These are phyloP conservation scores for Durusdinium trenchii DNA, from an alignment of 73 alveolate species.

Conservation along the genomic window DNA sequence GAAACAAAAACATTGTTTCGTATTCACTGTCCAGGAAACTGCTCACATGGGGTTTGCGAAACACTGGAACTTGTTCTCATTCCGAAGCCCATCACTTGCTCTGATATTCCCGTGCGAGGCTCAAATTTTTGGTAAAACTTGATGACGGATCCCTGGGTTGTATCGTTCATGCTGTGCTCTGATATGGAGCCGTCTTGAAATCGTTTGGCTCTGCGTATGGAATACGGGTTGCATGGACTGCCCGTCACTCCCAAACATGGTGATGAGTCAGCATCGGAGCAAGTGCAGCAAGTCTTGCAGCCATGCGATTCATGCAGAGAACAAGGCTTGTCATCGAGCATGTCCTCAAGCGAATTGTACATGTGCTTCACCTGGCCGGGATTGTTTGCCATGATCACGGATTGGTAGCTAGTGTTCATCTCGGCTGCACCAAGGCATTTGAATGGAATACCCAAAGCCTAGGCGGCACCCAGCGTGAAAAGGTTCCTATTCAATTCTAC, in stretches of 20 bases:
- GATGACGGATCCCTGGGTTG: neutral
- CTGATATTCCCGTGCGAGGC: neutral
- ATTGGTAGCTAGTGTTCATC: neutral
- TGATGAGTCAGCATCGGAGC: no score
- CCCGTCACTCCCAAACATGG: neutral
- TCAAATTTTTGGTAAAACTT: neutral
- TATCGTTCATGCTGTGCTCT: neutral
- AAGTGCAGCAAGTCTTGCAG: no score
- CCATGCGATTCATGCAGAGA: no score
- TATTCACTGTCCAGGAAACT: no score
- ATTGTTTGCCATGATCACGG: neutral
- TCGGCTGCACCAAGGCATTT: neutral
- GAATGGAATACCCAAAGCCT: neutral
- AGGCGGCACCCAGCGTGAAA: no score
- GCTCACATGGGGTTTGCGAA: neutral
- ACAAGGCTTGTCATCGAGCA: neutral
- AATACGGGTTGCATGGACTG: conserved; percentile 8
- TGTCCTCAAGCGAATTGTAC: neutral
- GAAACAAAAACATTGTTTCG: no score
- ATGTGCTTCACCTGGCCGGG: neutral
- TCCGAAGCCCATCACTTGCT: conserved; percentile 6
- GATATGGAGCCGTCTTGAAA: neutral
- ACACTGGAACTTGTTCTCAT: neutral
- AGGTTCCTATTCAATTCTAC: no score
- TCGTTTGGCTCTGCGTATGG: neutral